These are phyloP conservation scores for Blastobotrys attinorum DNA, from an alignment of 805 yeast genomes.

Conservation along the genomic window DNA sequence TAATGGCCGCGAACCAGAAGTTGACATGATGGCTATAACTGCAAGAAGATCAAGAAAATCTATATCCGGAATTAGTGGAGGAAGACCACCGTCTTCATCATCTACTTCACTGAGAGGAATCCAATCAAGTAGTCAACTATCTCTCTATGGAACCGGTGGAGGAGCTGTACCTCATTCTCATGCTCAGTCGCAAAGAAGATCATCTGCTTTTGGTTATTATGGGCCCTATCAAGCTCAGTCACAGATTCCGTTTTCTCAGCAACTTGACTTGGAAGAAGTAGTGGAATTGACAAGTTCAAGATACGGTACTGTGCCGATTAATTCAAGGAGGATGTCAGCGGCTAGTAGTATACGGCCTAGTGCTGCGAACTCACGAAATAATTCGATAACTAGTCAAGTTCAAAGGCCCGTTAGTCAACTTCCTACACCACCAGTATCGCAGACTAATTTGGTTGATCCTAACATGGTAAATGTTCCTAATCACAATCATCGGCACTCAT, in stretches of 20 bases:
- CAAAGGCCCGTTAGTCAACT: neutral
- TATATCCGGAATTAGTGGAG: conserved; percentile 2
- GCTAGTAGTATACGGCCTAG: conserved; percentile 8
- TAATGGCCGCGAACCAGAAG: conserved; percentile 16
- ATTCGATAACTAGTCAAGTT: conserved; percentile 12
- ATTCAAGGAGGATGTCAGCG: conserved; percentile 12
- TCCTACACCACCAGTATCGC: conserved; percentile 7
- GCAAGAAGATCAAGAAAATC: conserved; percentile 7
- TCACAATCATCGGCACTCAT: neutral
- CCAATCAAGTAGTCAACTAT: too few relatives aligned
- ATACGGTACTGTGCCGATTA: conserved; percentile 22
- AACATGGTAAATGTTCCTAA: neutral
- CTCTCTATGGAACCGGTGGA: too few relatives aligned
- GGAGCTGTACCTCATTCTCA: conserved; percentile 1
- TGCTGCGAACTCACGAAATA: conserved; percentile 13
- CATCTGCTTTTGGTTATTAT: too few relatives aligned
- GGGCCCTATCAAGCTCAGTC: too few relatives aligned
- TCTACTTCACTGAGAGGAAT: neutral
- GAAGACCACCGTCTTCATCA: too few relatives aligned
- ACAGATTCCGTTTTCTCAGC: conserved; percentile 23
- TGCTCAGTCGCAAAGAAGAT: neutral
- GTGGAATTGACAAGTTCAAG: conserved; percentile 20
- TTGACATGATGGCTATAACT: conserved; percentile 21
- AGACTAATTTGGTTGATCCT: conserved; percentile 4
- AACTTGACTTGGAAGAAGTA: conserved; percentile 26